Evolutionary conservation across 495 filamentous ascomycete species (phyloP).

Genomic region (Darksidea phi): DNA sequence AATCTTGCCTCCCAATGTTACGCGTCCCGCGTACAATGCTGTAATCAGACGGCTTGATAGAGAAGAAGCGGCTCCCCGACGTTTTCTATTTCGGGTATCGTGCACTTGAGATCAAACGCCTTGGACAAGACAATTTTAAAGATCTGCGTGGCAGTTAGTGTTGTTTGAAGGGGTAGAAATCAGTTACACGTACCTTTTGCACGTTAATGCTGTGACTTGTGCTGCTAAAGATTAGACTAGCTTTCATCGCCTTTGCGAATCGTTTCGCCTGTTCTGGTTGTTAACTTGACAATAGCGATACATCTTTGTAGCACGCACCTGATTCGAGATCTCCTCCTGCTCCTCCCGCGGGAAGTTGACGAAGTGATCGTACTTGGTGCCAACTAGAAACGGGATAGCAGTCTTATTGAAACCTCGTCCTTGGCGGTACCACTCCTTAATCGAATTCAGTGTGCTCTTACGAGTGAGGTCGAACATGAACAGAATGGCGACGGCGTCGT

Average conservation of each 20-base stretch:
- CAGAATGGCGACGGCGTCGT: slow-evolving; percentile 94
- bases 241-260: slow-evolving; percentile 97
- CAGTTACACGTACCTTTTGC: slow-evolving; percentile 72
- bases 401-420: slow-evolving; percentile 99
- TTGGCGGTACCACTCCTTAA: slow-evolving; percentile 99
- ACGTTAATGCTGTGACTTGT: slow-evolving; percentile 99
- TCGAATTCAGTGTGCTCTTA: slow-evolving; percentile 96
- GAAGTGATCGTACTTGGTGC: slow-evolving; percentile 98
- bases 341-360: slow-evolving; percentile 96
- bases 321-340: slow-evolving; percentile 95
- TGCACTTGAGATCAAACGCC: slow-evolving; percentile 97
- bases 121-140: slow-evolving; percentile 99
- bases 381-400: slow-evolving; percentile 92
- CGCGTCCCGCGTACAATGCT: background rate
- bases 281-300: background rate
- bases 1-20: background rate
- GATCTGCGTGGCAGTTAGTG: slow-evolving; percentile 59
- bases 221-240: slow-evolving; percentile 94
- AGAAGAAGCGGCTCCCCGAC: slow-evolving; percentile 93
- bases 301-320: slow-evolving; percentile 59
- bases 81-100: slow-evolving; percentile 97
- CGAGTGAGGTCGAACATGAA: slow-evolving; percentile 99
- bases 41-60: slow-evolving; percentile 52
- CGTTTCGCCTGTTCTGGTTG: slow-evolving; percentile 67
- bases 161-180: background rate